These are phyloP conservation scores for Gossypium gossypioides DNA, from an alignment of 441 rosid species.

Conservation along the genomic window DNA sequence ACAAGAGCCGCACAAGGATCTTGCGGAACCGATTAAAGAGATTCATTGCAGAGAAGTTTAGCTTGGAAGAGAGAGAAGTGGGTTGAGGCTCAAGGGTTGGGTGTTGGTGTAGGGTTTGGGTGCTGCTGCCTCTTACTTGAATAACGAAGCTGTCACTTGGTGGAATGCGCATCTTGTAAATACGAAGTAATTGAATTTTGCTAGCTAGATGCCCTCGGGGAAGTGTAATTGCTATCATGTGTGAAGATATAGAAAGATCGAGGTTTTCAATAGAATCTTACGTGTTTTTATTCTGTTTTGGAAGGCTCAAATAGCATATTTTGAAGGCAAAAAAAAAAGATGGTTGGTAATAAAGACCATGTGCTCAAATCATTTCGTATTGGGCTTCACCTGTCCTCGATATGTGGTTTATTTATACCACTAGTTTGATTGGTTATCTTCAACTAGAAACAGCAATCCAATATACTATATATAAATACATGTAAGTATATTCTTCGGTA, in stretches of 20 bases:
- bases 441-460: constrained; percentile 15
- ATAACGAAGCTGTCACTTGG: constrained; percentile 35
- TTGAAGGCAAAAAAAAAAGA: not conserved
- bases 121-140: constrained; percentile 18
- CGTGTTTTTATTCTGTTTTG: constrained; percentile 28
- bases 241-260: constrained; percentile 18
- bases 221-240: constrained; percentile 44
- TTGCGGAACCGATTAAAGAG: constrained; percentile 54
- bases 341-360: constrained; percentile 23
- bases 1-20: constrained; percentile 47
- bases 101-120: not conserved
- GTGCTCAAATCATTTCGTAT: constrained; percentile 51
- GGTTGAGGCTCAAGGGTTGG: not conserved
- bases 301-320: constrained; percentile 24
- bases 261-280: constrained; percentile 9
- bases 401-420: constrained; percentile 18
- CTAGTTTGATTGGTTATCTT: constrained; percentile 28
- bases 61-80: not conserved
- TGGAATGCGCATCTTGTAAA: constrained; percentile 23
- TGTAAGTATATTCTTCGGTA: too few relatives aligned
- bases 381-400: constrained; percentile 31
- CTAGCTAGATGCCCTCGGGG: constrained; percentile 35
- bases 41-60: constrained; percentile 50
- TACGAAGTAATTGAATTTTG: constrained; percentile 4
- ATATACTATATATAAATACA: not conserved